A percentile compares a stretch with the other conserved stretches of the same genome.
Conservation (phyloP, 176 grass and related monocot species). For the Raddia guianensis region DNA sequence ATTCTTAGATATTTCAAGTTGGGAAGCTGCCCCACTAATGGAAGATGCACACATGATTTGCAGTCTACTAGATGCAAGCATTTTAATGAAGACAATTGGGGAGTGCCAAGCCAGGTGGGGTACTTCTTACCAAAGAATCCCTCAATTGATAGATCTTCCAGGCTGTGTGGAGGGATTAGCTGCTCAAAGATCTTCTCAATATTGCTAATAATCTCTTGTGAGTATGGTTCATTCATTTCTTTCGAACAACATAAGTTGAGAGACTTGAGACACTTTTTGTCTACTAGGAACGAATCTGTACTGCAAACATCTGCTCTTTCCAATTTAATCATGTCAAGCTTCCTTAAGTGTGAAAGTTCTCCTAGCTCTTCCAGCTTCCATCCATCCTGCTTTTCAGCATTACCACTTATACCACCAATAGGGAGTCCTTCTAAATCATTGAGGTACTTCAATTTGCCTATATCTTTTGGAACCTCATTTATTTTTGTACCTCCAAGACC, state of each 20-base stretch:
- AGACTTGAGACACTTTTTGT: background rate
- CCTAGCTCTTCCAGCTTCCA: background rate
- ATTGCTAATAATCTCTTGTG: conserved; percentile 1
- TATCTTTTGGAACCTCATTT: conserved; percentile 33
- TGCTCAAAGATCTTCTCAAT: conserved; percentile 38
- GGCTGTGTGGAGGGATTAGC: conserved; percentile 4
- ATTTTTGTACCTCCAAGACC: background rate
- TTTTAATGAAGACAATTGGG: conserved; percentile 8
- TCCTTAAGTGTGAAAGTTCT: background rate
- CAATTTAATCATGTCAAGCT: conserved; percentile 2
- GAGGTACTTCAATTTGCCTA: conserved; percentile 14
- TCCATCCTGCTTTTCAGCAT: background rate
- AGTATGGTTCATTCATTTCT: too few species aligned
- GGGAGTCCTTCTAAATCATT: background rate
- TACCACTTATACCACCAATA: background rate
- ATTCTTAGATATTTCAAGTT: conserved; percentile 38
- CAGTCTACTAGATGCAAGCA: background rate
- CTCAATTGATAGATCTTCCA: background rate
- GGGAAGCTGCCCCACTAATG: conserved; percentile 35
- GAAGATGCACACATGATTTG: conserved; percentile 29
- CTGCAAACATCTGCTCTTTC: background rate
- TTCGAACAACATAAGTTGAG: background rate
- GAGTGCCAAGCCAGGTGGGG: background rate
- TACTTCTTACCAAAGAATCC: background rate
- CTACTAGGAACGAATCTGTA: background rate